These are phyloP conservation scores for Paracoccidioides lutzii DNA, from an alignment of 2,329 filamentous ascomycete species.

Conservation along the genomic window DNA sequence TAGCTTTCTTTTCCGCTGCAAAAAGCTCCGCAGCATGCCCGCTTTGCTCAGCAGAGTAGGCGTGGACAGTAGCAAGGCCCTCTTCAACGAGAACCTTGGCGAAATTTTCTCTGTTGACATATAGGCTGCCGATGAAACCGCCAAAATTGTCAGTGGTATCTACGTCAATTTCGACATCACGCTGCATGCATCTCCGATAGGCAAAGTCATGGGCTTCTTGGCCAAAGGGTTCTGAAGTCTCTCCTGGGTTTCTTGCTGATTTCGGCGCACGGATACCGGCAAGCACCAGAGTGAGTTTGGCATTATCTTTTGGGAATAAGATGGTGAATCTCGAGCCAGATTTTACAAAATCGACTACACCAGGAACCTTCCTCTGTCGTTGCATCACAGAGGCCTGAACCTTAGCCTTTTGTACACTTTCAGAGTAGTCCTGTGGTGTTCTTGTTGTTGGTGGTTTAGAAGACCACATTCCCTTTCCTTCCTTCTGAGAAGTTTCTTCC, in stretches of 20 bases:
- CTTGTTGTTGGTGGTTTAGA: slow-evolving; percentile 73
- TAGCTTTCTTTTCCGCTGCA: slow-evolving; percentile 75
- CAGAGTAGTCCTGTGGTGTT: slow-evolving; percentile 78
- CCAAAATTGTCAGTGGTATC: slow-evolving; percentile 92
- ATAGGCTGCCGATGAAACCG: slow-evolving; percentile 91
- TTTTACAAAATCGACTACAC: slow-evolving; percentile 93
- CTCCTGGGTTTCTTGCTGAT: slow-evolving; percentile 66
- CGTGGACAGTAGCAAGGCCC: slow-evolving; percentile 80
- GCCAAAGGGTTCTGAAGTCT: slow-evolving; percentile 82
- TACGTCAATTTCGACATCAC: slow-evolving; percentile 91
- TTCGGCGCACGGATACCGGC: slow-evolving; percentile 84
- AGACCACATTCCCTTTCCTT: slow-evolving; percentile 90
- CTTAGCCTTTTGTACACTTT: slow-evolving; percentile 89
- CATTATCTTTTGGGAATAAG: slow-evolving; percentile 78
- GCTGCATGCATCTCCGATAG: slow-evolving; percentile 75
- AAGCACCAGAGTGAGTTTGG: slow-evolving; percentile 89
- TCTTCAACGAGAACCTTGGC: slow-evolving; percentile 88
- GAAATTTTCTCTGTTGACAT: slow-evolving; percentile 90
- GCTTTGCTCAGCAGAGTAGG: slow-evolving; percentile 90
- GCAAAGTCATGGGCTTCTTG: slow-evolving; percentile 90
- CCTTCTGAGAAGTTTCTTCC: slow-evolving; percentile 56
- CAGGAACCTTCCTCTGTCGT: slow-evolving; percentile 82
- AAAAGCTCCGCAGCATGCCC: slow-evolving; percentile 80
- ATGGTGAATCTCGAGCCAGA: slow-evolving; percentile 91
- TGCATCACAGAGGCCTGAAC: slow-evolving; percentile 78